Evolutionary conservation across 768 basidiomycete species (phyloP).

Genomic region (Mycena vulgaris): DNA sequence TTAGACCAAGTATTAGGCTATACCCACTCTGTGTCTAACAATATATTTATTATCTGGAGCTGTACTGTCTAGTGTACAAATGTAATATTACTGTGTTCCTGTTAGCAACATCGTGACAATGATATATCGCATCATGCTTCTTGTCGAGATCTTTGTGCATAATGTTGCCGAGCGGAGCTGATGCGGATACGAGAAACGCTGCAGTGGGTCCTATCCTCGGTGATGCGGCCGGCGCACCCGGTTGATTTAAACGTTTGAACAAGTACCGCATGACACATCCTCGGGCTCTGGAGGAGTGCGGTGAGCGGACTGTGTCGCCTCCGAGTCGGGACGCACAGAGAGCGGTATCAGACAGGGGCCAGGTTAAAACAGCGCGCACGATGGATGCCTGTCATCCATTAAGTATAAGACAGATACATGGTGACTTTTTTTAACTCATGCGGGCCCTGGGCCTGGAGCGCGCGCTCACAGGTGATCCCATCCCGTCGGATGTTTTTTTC

Average conservation of each 20-base stretch:
- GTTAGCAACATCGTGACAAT: conserved; percentile 12
- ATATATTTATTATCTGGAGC: conserved; percentile 34
- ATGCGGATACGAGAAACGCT: background rate
- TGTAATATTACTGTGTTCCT: conserved; percentile 17
- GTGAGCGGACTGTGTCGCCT: too few species aligned
- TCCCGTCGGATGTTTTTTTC: background rate
- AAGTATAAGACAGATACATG: too few species aligned
- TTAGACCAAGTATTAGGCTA: conserved; percentile 37
- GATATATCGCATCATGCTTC: conserved; percentile 1
- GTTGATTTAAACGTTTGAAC: background rate
- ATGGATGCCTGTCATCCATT: background rate
- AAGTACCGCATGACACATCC: too few species aligned
- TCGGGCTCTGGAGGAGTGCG: too few species aligned
- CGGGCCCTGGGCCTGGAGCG: too few species aligned
- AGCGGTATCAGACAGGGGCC: background rate
- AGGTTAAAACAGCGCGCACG: background rate
- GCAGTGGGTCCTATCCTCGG: background rate
- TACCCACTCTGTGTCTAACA: conserved; percentile 39
- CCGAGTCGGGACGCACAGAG: too few species aligned
- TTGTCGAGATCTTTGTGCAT: background rate
- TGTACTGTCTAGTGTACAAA: conserved; percentile 29
- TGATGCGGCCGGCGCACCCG: conserved; percentile 9
- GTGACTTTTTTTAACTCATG: too few species aligned
- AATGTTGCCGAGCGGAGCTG: background rate
- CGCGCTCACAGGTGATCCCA: background rate